Conservation (phyloP, 2,329 filamentous ascomycete species). For the Apiospora rasikravindrae region DNA sequence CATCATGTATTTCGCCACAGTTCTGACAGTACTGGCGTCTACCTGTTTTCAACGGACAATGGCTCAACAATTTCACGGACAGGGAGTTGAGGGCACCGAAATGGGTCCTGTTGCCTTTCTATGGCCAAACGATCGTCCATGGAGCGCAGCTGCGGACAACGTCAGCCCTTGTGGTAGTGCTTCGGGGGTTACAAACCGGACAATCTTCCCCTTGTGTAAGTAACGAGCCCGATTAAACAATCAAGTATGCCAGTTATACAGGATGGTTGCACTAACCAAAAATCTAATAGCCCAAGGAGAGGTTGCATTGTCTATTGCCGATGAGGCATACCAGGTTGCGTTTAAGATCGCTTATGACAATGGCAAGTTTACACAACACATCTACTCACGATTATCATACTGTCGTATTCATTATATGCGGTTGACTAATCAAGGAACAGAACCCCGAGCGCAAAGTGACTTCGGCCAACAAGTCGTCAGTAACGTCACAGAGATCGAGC, state of each 20-base stretch:
- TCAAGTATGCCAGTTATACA: neutral
- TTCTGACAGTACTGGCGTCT: constrained; percentile 19
- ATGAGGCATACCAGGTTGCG: constrained; percentile 56
- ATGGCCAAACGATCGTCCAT: constrained; percentile 58
- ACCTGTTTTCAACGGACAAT: constrained; percentile 24
- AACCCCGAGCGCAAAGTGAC: constrained; percentile 39
- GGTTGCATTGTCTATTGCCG: constrained; percentile 55
- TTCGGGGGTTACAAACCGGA: constrained; percentile 50
- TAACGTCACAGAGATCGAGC: constrained; percentile 36
- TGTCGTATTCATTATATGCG: neutral
- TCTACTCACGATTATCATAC: neutral
- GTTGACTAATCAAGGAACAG: constrained; percentile 24
- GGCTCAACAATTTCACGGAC: constrained; percentile 32
- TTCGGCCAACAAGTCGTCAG: constrained; percentile 40
- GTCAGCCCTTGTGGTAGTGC: constrained; percentile 56
- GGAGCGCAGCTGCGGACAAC: constrained; percentile 56
- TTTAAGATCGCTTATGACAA: constrained; percentile 54
- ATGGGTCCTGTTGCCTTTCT: constrained; percentile 62
- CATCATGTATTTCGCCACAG: neutral
- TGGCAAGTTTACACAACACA: constrained; percentile 38
- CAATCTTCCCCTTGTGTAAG: constrained; percentile 56
- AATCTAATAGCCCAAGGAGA: constrained; percentile 49
- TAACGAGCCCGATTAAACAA: neutral
- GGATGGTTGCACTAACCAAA: no score
- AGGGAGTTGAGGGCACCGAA: constrained; percentile 36